Percentiles rank a stretch among this genome's conserved stretches.
Evolutionary conservation across 148 eudicot genomes (phyloP).

Genomic region (Vaccinium macrocarpon): DNA sequence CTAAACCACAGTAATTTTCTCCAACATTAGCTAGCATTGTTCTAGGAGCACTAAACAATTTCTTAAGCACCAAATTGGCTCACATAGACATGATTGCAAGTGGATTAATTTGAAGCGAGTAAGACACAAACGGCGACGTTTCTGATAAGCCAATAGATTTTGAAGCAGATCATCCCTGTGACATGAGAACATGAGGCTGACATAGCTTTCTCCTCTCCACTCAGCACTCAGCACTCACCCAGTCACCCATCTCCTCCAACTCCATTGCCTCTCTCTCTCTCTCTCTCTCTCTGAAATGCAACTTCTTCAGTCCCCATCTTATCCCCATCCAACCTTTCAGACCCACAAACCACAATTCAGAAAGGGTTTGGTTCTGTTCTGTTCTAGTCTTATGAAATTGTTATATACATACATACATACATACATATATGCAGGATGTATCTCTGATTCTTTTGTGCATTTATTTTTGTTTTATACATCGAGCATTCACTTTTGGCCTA

Average conservation of each 20-base stretch:
- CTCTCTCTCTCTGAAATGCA: conserved; percentile 35
- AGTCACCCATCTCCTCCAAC: conserved; percentile 1
- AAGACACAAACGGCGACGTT: not conserved
- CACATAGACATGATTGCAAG: too few relatives aligned
- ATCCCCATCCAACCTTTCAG: conserved; percentile 35
- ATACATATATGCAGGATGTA: not conserved
- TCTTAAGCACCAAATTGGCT: too few relatives aligned
- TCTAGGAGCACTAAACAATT: too few relatives aligned
- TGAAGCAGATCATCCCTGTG: conserved; percentile 20
- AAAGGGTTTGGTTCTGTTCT: conserved; percentile 31
- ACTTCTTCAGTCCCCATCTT: conserved; percentile 48
- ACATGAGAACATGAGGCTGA: conserved; percentile 34
- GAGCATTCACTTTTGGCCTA: not conserved
- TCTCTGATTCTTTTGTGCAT: not conserved
- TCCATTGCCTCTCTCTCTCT: conserved; percentile 2
- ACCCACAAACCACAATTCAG: conserved; percentile 29
- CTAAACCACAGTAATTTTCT: too few relatives aligned
- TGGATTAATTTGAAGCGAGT: too few relatives aligned
- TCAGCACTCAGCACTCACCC: too few relatives aligned
- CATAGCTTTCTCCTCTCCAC: not conserved
- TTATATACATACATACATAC: too few relatives aligned
- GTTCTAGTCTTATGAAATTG: not conserved
- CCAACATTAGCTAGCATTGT: too few relatives aligned
- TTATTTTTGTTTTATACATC: not conserved
- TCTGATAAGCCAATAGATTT: not conserved